Conservation (phyloP, 129 eudicot genomes). For the Heracleum sosnowskyi region DNA sequence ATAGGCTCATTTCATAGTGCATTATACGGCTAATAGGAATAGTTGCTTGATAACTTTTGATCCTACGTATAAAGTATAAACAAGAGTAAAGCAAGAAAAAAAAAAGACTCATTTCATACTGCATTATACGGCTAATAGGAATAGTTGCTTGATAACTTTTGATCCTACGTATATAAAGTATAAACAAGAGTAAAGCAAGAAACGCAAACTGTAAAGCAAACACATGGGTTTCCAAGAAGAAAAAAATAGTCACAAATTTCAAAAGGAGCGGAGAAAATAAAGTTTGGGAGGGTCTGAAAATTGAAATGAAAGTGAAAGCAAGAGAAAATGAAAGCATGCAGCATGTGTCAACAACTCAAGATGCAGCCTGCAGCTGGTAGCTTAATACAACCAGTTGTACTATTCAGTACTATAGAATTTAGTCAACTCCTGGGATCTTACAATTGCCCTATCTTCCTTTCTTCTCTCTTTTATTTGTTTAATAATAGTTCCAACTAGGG, state of each 20-base stretch:
- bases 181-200: background rate
- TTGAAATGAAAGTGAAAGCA: background rate
- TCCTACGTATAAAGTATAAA: too few relatives aligned
- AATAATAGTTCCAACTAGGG: background rate
- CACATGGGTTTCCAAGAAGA: background rate
- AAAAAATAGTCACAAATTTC: background rate
- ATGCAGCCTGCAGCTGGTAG: background rate
- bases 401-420: background rate
- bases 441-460: background rate
- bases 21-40: too few relatives aligned
- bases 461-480: background rate
- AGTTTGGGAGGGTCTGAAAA: background rate
- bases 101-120: too few relatives aligned
- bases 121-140: too few relatives aligned
- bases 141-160: background rate
- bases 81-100: too few relatives aligned
- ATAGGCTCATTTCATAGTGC: too few relatives aligned
- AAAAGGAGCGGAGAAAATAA: background rate
- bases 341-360: background rate
- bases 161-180: background rate
- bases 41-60: too few relatives aligned
- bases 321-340: background rate
- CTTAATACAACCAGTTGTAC: background rate
- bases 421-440: slow-evolving; percentile 13
- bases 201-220: background rate